Evolutionary conservation across 2,329 filamentous ascomycete species (phyloP).

Genomic region (Cytospora leucostoma): DNA sequence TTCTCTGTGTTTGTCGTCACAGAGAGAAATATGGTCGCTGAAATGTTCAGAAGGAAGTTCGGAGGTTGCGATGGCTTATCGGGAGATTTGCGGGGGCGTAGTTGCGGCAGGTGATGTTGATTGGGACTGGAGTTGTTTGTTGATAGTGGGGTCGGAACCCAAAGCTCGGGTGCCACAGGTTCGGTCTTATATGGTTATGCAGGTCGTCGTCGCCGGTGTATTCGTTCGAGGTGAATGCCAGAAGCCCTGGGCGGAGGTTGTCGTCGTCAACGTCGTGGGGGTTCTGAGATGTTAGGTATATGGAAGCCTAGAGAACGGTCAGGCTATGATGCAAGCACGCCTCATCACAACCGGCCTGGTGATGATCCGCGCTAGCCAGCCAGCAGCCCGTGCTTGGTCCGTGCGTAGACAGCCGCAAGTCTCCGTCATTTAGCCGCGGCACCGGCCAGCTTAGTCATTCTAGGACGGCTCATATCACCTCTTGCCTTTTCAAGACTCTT

Average conservation of each 20-base stretch:
- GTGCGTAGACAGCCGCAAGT: conserved; percentile 3
- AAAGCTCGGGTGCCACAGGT: neutral
- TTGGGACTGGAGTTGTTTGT: conserved; percentile 8
- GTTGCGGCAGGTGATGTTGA: conserved; percentile 17
- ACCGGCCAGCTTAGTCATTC: conserved; percentile 12
- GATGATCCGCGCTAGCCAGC: conserved; percentile 20
- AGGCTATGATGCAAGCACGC: conserved; percentile 28
- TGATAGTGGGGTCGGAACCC: conserved; percentile 23
- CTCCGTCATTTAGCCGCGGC: conserved; percentile 15
- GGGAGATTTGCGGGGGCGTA: neutral
- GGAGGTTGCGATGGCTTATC: conserved; percentile 21
- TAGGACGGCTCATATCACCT: neutral
- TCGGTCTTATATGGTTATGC: conserved; percentile 6
- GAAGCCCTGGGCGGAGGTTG: neutral
- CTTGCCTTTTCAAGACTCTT: conserved; percentile 12
- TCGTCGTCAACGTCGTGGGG: conserved; percentile 23
- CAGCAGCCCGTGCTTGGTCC: conserved; percentile 7
- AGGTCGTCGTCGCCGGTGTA: neutral
- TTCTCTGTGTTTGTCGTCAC: neutral
- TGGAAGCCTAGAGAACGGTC: conserved; percentile 24
- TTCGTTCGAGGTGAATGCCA: neutral
- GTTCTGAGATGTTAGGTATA: neutral
- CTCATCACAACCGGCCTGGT: conserved; percentile 23
- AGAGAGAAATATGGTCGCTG: neutral
- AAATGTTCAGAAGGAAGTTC: neutral